Percentiles rank a stretch among this genome's conserved stretches.
Evolutionary conservation across 176 grass and related monocot species (phyloP).

Genomic region (Typha latifolia): DNA sequence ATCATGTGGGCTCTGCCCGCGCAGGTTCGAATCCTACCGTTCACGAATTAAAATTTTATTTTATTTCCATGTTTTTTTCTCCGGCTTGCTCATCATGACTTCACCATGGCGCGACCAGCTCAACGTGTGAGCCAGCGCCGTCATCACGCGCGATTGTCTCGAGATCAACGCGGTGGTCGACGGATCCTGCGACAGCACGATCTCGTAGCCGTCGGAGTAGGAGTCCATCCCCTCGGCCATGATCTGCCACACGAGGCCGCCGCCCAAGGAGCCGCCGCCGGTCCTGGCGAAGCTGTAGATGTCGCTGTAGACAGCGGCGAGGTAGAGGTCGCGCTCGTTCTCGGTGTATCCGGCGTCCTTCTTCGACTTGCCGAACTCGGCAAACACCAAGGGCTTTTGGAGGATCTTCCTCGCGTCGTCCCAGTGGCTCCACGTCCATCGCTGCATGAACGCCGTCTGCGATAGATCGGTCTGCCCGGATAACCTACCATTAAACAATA

Average conservation of each 20-base stretch:
- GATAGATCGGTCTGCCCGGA: background rate
- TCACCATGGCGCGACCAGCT: background rate
- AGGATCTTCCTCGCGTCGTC: conserved; percentile 8
- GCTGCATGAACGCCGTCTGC: conserved; percentile 8
- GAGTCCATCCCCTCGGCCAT: conserved; percentile 20
- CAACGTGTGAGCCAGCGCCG: background rate
- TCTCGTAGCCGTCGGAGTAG: conserved; percentile 22
- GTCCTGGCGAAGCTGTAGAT: conserved; percentile 13
- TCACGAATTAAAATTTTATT: conserved; percentile 18
- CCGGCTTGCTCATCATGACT: no score
- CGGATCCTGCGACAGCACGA: conserved; percentile 14
- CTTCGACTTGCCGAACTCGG: conserved; percentile 29
- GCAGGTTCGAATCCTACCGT: conserved; percentile 91
- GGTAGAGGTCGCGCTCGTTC: background rate
- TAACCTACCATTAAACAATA: conserved; percentile 3
- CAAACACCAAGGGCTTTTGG: conserved; percentile 23
- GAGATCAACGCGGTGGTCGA: background rate
- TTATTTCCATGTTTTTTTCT: no score
- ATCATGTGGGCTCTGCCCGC: conserved; percentile 79
- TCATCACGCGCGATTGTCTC: conserved; percentile 13
- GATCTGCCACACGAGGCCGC: conserved; percentile 31
- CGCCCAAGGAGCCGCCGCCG: conserved; percentile 12
- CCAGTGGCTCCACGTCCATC: conserved; percentile 26
- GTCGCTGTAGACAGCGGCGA: background rate
- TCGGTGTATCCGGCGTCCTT: conserved; percentile 13